Base-by-base conservation (phyloP, 129 eudicot genomes). In the Erigeron canadensis region DNA sequence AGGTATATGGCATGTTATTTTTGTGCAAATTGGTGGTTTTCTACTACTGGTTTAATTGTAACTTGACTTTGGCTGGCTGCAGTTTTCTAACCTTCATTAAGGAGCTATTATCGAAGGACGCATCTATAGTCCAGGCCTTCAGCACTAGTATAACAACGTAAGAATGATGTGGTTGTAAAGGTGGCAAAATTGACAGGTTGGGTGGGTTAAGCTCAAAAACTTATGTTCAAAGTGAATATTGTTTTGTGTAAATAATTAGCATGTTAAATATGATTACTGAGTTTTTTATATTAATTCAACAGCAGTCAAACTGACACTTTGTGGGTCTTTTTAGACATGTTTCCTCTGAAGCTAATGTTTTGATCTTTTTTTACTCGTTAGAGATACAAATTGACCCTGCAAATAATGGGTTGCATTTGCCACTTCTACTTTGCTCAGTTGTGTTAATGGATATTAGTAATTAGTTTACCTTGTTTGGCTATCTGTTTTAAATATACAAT, bases 51-150 rank as follows among this genome's bases (percentile, higher is more conserved):
- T 48, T 47, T 75, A 40, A 15, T 70, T 71, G 4, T 23, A 64
- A 70, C 66, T 34, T 50, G 56, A 42, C 66, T 62, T 19, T 17
- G 44, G 6, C 66, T 60, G 66, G 75, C 74, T 79, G 67, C 86
- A 94, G 98, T 82, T 82, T 94, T 63, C 53, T 87, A 79, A 75
- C 65, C 59, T 94, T 94, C 41, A 69, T 89, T 19, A 81, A 76
- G 76, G 85, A 76, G 74, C 80, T 94, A 68, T 64, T 87, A 67
- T 62, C 41, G 67, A 94, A 84, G 83, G 96, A 89, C 54, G 66
- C 74, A 18, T 65, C 41, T 68, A 47, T 89, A 82, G 61, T 84
- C 37, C 78, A 71, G 40, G 65, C 69, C 67, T 94, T 94, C 79
- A 80, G 89, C 65, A 42, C 22, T 57, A 41, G 75, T 73, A 81